Percentiles rank a stretch among this genome's conserved stretches.
phyloP scores from a whole-genome alignment of 345 rosid species.

The Lenwebbia sp. region DNA sequence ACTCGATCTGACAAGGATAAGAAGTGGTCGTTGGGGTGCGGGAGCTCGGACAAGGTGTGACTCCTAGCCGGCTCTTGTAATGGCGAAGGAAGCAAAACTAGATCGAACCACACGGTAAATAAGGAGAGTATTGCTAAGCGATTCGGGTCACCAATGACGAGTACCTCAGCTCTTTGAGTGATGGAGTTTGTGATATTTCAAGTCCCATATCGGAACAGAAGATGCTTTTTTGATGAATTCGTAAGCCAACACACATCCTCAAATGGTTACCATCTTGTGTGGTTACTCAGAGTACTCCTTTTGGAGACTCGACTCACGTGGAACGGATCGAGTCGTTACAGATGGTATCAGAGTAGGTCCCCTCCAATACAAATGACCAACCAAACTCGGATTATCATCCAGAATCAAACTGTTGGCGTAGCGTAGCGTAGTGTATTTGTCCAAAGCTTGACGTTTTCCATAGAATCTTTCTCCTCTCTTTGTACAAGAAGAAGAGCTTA shows the following conservation, averaged over 20 bases:
- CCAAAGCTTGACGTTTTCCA: not conserved
- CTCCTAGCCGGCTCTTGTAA: not conserved
- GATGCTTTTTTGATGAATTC: not conserved
- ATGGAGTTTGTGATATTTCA: not conserved
- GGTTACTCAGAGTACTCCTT: not conserved
- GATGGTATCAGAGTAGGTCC: not conserved
- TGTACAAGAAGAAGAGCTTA: not conserved
- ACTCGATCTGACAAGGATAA: not conserved
- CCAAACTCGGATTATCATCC: not conserved
- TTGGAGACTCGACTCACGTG: not conserved
- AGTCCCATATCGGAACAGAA: fast-evolving
- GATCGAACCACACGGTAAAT: not conserved
- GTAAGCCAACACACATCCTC: no score
- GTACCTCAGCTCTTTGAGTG: not conserved
- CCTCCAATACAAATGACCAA: not conserved
- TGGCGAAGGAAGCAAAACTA: not conserved
- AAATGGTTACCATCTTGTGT: not conserved
- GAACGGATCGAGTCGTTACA: fast-evolving
- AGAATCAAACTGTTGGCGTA: not conserved
- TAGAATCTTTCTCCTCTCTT: not conserved
- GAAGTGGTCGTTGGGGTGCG: fast-evolving
- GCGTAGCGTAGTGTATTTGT: not conserved
- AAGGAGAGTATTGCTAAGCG: not conserved
- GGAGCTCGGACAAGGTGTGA: not conserved
- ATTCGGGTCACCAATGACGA: fast-evolving